Base-by-base conservation (phyloP, 805 yeast species). In the Diddensiella transvaalensis region DNA sequence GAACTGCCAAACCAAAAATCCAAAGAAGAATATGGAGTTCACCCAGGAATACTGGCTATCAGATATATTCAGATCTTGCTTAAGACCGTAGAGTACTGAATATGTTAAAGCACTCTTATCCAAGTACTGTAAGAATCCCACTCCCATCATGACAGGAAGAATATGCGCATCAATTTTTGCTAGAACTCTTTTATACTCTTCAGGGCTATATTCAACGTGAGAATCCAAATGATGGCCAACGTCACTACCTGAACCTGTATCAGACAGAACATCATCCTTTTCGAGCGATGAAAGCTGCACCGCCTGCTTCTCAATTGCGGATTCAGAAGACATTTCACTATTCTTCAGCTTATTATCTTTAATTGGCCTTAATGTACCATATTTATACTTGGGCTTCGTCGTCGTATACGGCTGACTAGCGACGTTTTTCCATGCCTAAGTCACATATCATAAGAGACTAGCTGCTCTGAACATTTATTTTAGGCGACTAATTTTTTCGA, bases 1-100 rank as follows among this genome's bases (percentile, higher is more conserved):
- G 49, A 76, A 65, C 55, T 79, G 82, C 56, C 79, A 80, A 4
- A 66, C 70, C 40, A 83, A 62, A 59, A 81, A 83, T 3, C 88
- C 89, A 35, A 83, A 60, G 58, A 79, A 80, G 55, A 80, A 80
- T 3, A 77, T 72, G 1, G 82, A 71, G 13, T 81, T 77, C 15
- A 74, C 64, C 80, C 83, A 76, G 42, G 49, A 40, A 35, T 56
- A 59, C 24, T 46, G 30, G n/a, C 19, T 30, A 44, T 70, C 73
- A 48, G 55, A 55, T 76, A 76, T 74, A 48, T 64, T 66, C 53
- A 70, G 61, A 47, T 70, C 79, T 13, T 36, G 22, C 3, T n/a
- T 22, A 13, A 44, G 33, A 10, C 47, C 44, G 21, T 22, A 36
- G 8, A 45, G 23, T 3, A 38, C 29, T 18, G 47, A 19, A 19